Conservation (phyloP, 73 alveolate species). For the Blepharisma japonicum region DNA sequence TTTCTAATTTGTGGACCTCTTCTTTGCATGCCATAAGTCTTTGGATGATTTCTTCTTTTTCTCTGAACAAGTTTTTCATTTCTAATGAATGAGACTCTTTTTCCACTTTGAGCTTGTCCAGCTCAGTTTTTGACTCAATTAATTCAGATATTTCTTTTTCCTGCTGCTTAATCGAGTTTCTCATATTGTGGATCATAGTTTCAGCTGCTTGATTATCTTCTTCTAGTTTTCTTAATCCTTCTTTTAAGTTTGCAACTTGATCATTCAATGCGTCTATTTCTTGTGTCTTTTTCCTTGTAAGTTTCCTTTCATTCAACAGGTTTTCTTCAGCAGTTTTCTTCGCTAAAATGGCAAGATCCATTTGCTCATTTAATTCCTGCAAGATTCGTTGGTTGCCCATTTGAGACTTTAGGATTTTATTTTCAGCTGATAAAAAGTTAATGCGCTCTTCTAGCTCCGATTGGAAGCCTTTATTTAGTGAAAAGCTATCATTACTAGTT, state of each 20-base stretch:
- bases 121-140: background rate
- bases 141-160: conserved; percentile 10
- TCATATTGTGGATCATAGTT: background rate
- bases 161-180: background rate
- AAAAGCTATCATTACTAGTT: background rate
- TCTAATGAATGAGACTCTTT: background rate
- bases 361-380: background rate
- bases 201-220: background rate
- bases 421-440: background rate
- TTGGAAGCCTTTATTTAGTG: background rate
- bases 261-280: conserved; percentile 17
- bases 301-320: background rate
- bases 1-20: background rate
- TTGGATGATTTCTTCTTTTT: conserved; percentile 23
- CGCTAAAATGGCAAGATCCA: background rate
- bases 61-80: conserved; percentile 2
- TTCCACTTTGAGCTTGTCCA: background rate
- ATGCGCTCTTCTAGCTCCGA: conserved; percentile 3
- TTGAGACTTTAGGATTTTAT: background rate
- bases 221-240: background rate
- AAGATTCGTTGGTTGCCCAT: background rate
- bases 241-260: background rate
- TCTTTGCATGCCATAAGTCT: background rate
- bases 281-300: background rate
- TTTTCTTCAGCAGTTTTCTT: conserved; percentile 19